Evolutionary conservation across 2,329 filamentous ascomycete genomes (phyloP), one percentile per base, ranked within the genome.

Genomic region (Hymenoscyphus linearis): DNA sequence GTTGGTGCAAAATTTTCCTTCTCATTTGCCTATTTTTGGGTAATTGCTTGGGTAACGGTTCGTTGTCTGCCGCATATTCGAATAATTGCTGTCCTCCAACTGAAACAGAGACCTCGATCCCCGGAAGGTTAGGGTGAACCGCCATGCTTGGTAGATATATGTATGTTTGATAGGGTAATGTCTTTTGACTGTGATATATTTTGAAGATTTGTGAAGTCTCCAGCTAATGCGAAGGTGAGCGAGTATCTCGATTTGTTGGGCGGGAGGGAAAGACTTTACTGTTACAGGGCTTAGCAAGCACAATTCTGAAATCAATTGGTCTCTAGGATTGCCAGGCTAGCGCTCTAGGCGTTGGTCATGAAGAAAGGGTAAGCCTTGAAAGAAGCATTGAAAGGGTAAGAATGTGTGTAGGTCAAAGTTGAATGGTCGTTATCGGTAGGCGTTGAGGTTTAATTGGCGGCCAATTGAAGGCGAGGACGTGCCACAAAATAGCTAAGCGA

Each of bases 1-100:
- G 18, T 14, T 44, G 36, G 14, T 57, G 36, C 4, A 35, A 34
- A 3, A 13, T 4, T 4, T 37, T 35, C 26, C 37, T 27, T 36
- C 12, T 37, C 4, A 4, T 14, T 14, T 22, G 50, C 2, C 4
- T 0, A 27, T 63, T 50, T 6, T 58, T 9, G 27, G 37, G 54
- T 44, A 62, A 2, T 55, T 7, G 40, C 14, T 12, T 47, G 6
- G 18, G 40, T 2, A 47, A 4, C 22, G 7, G 18, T 25, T 47
- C 27, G 16, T 64, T 60, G 6, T 35, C 52, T 40, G 64, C 64
- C 14, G 35, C 13, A 25, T 57, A 58, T 53, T 68, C 66, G 1
- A 27, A 2, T 12, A 55, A 52, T 1, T 57, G 52, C 1, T 57
- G 1, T 16, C 58, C 62, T 16, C 63, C 47, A 31, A 66, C 58